Conservation (phyloP, 331 rosid species). For the Saraca asoca region DNA sequence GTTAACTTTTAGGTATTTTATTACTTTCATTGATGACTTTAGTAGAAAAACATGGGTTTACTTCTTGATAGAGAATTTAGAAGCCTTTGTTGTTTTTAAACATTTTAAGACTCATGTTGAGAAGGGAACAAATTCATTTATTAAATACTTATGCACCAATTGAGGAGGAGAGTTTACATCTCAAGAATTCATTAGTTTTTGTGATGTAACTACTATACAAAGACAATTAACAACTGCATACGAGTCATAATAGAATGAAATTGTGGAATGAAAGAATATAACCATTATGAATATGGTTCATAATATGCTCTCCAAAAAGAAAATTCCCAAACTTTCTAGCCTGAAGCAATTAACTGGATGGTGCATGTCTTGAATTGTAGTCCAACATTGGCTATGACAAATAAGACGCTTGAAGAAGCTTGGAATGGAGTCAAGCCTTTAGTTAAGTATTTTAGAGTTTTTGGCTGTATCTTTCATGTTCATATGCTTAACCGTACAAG, state of each 20-base stretch:
- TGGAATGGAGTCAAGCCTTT: not conserved
- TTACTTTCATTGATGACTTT: not conserved
- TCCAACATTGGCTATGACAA: too few relatives aligned
- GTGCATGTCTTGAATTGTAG: not conserved
- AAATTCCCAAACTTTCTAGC: not conserved
- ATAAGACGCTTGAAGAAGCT: too few relatives aligned
- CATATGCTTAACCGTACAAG: not conserved
- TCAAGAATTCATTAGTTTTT: too few relatives aligned
- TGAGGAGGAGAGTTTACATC: too few relatives aligned
- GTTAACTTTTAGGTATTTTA: not conserved
- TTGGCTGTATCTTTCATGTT: not conserved
- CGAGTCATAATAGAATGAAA: too few relatives aligned
- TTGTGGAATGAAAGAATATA: too few relatives aligned
- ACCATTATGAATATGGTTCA: too few relatives aligned
- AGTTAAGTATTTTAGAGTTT: not conserved
- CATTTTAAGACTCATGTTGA: too few relatives aligned
- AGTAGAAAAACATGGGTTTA: not conserved
- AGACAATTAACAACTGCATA: too few relatives aligned
- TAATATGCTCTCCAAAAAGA: too few relatives aligned
- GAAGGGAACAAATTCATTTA: not conserved
- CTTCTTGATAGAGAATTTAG: not conserved
- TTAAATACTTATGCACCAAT: too few relatives aligned
- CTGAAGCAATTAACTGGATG: slow-evolving; percentile 2
- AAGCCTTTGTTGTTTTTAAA: not conserved
- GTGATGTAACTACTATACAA: too few relatives aligned